phyloP scores from a whole-genome alignment of 805 yeast species.

The Candida pseudofarinosa region DNA sequence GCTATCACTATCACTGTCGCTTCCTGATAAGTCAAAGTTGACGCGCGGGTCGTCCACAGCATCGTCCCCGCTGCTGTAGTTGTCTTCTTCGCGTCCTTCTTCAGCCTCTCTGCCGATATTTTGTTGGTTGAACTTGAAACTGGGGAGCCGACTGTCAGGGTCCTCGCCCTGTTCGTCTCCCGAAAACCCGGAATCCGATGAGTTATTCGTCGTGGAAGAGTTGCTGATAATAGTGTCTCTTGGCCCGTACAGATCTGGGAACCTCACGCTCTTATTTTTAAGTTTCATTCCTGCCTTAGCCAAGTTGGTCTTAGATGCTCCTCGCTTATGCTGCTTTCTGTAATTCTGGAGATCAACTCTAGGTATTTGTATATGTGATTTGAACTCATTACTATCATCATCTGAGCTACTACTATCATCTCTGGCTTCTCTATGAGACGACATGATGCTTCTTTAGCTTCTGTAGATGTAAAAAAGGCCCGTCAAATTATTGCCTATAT shows the following conservation, averaged over 20 bases:
- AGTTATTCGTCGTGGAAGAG: slow-evolving; percentile 20
- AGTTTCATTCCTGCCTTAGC: slow-evolving; percentile 24
- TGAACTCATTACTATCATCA: slow-evolving; percentile 23
- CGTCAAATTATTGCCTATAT: too few species aligned
- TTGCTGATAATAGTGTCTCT: slow-evolving; percentile 25
- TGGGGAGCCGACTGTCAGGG: slow-evolving; percentile 16
- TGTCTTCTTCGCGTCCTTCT: slow-evolving; percentile 10
- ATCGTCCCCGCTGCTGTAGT: slow-evolving; percentile 7
- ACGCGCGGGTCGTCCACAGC: slow-evolving; percentile 1
- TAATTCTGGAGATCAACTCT: slow-evolving; percentile 17
- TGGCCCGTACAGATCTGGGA: slow-evolving; percentile 23
- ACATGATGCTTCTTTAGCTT: background rate
- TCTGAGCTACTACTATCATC: slow-evolving; percentile 25
- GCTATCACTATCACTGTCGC: background rate
- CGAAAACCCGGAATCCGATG: slow-evolving; percentile 15
- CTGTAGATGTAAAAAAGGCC: too few species aligned
- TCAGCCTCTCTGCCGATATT: slow-evolving; percentile 6
- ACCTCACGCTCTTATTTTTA: slow-evolving; percentile 21
- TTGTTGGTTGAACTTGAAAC: slow-evolving; percentile 13
- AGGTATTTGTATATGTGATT: slow-evolving; percentile 29
- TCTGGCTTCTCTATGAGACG: background rate
- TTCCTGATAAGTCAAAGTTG: background rate
- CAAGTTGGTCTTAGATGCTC: slow-evolving; percentile 16
- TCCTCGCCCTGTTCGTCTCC: slow-evolving; percentile 3
- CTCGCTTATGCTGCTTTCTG: slow-evolving; percentile 13